Evolutionary conservation across 495 filamentous ascomycete genomes (phyloP), one percentile per base, ranked within the genome.

Genomic region (Daldinia bambusicola): DNA sequence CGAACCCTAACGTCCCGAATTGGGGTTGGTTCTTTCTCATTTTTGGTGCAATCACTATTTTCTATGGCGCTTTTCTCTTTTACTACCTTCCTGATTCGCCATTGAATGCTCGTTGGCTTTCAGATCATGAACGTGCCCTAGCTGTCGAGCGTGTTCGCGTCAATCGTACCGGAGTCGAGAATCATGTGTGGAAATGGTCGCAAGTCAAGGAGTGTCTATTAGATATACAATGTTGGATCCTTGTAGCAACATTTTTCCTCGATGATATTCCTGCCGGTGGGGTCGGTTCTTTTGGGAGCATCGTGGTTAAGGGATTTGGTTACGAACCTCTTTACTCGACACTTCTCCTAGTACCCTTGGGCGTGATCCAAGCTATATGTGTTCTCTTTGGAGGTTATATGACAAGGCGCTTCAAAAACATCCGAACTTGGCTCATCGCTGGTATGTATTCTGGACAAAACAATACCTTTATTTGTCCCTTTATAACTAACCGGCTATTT

Each of bases 81-180:
- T 70, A 82, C 67, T 70, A 84, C 45, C 76, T 88, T 52, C 86
- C 86, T 0, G 85, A 87, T 63, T 84, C 79, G 10, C 86, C 83
- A 0, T 71, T 81, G 31, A 83, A 76, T 36, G 81, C 85, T 8
- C 75, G 77, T 16, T 84, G 84, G 70, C 78, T 86, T 14, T 81
- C 73, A 31, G 76, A 81, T 14, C 76, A 81, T 6, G 84, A 88
- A 40, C 82, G 80, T 32, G 70, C 80, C 4, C 77, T 89, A 20
- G 84, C 84, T 0, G 74, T 92, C 48, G 87, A 87, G 50, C 81
- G 89, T 31, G 84, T 91, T 16, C 80, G 86, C 7, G 73, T 80
- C 58, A 91, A 92, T 66, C 84, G 90, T 72, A 87, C 89, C 55
- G 89, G 89, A 8, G 85, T 90, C 55, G 87, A 88, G 55, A 91